Evolutionary conservation across 208 protist species (phyloP), one percentile per base, ranked within the genome.

Genomic region (Endotrypanum monterogeii): DNA sequence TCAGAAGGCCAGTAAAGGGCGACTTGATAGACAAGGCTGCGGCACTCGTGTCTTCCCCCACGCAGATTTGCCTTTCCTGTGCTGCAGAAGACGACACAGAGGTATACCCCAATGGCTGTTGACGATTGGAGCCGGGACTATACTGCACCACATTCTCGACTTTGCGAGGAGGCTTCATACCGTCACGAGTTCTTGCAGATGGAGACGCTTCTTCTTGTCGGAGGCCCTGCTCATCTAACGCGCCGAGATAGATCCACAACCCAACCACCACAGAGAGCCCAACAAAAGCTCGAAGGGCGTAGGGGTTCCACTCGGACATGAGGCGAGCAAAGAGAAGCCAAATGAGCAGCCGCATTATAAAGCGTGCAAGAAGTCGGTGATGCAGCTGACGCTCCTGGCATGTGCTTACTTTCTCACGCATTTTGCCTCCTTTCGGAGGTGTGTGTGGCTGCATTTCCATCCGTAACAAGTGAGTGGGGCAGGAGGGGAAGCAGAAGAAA

Each of bases 271-370:
- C 6, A 46, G 63, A 83, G 9, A 85, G 18, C n/a, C 74, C 72
- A 0, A 86, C 58, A 55, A 88, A 91, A 58, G 79, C 69, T 20
- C 71, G 61, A 16, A 91, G 67, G 50, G 77, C 70, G 66, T 60
- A 52, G 37, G 66, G 16, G 55, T 69, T 57, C 70, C 60, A 69
- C 35, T 73, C 23, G 23, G 51, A 69, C 35, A 87, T 65, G 32
- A 85, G 25, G 73, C 75, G 82, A 12, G 73, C 82, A 55, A 76
- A 79, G 35, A 87, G 74, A 1, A 84, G 18, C 86, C 86, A 88
- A 44, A 86, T 78, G 11, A 67, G 54, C 8, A 70, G 32, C 1
- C 79, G 78, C 32, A 91, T 51, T 44, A 85, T 14, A 71, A 74
- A 50, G 48, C 73, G 56, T 1, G 60, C 57, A 55, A 39, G 35